Conservation (phyloP, 352 stramenopile species). For the Globisporangium middletonii region DNA sequence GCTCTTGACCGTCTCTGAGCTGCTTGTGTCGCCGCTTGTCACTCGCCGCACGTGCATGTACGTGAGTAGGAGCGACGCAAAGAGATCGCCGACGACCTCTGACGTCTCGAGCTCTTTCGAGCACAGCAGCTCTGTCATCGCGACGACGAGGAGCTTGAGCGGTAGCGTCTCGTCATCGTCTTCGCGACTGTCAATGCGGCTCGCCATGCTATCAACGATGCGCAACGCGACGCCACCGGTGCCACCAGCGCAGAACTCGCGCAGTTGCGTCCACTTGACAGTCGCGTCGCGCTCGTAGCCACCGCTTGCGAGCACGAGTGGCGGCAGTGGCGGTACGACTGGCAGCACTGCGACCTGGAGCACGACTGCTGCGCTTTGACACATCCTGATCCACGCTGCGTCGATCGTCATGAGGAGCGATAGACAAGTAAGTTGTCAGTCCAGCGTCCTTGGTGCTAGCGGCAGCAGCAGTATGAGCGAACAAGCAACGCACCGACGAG, state of each 20-base stretch:
- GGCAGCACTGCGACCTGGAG: slow-evolving; percentile 56
- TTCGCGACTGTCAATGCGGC: not conserved
- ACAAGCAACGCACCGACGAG: slow-evolving; percentile 28
- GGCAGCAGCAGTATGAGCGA: not conserved
- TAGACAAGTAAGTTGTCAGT: not conserved
- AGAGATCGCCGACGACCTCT: slow-evolving; percentile 67
- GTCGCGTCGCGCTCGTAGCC: slow-evolving; percentile 25
- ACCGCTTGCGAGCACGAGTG: slow-evolving; percentile 17
- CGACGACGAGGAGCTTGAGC: slow-evolving; percentile 35
- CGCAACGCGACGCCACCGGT: slow-evolving; percentile 52
- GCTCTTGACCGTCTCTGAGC: slow-evolving; percentile 1
- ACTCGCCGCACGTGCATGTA: slow-evolving; percentile 58
- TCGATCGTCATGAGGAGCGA: not conserved
- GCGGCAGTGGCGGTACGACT: slow-evolving; percentile 30
- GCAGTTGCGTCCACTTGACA: slow-evolving; percentile 27
- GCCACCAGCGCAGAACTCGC: slow-evolving; percentile 57
- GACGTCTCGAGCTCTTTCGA: slow-evolving; percentile 59
- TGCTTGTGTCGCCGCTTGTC: not conserved
- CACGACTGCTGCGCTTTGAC: slow-evolving; percentile 22
- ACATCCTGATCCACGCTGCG: slow-evolving; percentile 30
- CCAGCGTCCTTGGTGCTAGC: no score
- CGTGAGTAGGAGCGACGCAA: slow-evolving; percentile 64
- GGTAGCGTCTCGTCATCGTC: slow-evolving; percentile 13
- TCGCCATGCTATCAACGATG: slow-evolving; percentile 2
- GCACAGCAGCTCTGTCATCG: slow-evolving; percentile 48